These are phyloP conservation scores for Penicillium thymicola DNA, from an alignment of 2,329 filamentous ascomycete species.

Conservation along the genomic window DNA sequence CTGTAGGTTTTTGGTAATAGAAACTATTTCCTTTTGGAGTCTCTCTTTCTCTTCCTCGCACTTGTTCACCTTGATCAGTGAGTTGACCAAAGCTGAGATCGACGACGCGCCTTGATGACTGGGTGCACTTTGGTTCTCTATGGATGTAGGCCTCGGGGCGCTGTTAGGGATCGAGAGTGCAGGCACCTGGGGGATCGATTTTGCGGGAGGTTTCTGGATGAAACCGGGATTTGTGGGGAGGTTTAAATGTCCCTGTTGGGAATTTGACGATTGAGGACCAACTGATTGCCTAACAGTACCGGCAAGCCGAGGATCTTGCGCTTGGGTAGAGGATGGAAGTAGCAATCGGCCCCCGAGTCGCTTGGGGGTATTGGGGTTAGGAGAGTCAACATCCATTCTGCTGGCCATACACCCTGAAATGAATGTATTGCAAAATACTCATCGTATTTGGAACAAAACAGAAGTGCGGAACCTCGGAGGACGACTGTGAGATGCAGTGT, in stretches of 20 bases:
- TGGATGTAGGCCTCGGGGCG: background rate
- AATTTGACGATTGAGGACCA: background rate
- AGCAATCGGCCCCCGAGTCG: background rate
- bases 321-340: background rate
- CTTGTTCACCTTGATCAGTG: conserved; percentile 7
- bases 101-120: background rate
- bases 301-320: conserved; percentile 4
- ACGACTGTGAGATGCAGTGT: background rate
- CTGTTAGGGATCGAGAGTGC: background rate
- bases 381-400: conserved; percentile 11
- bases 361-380: background rate
- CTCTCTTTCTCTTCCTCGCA: conserved; percentile 27
- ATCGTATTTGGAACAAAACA: conserved; percentile 1
- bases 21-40: conserved; percentile 29
- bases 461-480: background rate
- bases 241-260: background rate
- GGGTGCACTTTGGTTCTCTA: background rate
- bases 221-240: background rate
- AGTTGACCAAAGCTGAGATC: background rate
- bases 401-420: conserved; percentile 4
- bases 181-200: background rate
- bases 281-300: background rate
- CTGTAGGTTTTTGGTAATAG: conserved; percentile 39
- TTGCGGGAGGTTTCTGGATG: background rate
- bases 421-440: conserved; percentile 4